A percentile compares a stretch with the other conserved stretches of the same genome.
Conservation (phyloP, 2,329 filamentous ascomycete species). For the Colletotrichum viniferum region DNA sequence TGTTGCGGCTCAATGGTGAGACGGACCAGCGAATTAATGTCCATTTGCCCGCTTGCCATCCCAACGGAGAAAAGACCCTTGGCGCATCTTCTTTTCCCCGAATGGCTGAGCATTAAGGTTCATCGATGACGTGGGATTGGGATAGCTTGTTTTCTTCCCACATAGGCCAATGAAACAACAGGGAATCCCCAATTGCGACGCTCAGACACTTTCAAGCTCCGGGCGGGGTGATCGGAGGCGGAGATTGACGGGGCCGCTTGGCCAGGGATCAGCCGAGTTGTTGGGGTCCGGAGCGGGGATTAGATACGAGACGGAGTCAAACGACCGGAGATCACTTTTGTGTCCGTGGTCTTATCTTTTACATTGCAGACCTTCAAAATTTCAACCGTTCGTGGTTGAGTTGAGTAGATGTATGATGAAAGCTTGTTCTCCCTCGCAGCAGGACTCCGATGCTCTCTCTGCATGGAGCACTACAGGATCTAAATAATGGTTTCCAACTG, state of each 20-base stretch:
- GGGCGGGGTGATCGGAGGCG: not conserved
- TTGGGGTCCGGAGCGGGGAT: not conserved
- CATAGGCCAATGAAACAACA: not conserved
- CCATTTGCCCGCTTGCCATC: not conserved
- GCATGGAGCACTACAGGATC: not conserved
- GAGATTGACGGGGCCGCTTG: not conserved
- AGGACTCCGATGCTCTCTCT: not conserved
- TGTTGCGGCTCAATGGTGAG: not conserved
- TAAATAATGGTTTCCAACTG: not conserved
- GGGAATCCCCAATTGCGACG: not conserved
- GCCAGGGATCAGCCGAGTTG: not conserved
- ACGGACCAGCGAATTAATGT: not conserved
- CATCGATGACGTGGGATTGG: not conserved
- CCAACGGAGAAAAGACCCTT: not conserved
- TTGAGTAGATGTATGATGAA: not conserved
- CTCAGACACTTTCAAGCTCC: not conserved
- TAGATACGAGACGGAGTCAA: not conserved
- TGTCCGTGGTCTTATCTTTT: not conserved
- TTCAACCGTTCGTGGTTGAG: not conserved
- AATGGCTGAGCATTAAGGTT: not conserved
- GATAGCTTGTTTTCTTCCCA: not conserved
- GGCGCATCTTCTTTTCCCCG: not conserved
- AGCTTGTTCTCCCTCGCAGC: not conserved
- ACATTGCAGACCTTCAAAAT: not conserved
- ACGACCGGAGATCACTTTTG: not conserved